Conservation (phyloP, 2,329 filamentous ascomycete species). For the Thermomyces lanuginosus region DNA sequence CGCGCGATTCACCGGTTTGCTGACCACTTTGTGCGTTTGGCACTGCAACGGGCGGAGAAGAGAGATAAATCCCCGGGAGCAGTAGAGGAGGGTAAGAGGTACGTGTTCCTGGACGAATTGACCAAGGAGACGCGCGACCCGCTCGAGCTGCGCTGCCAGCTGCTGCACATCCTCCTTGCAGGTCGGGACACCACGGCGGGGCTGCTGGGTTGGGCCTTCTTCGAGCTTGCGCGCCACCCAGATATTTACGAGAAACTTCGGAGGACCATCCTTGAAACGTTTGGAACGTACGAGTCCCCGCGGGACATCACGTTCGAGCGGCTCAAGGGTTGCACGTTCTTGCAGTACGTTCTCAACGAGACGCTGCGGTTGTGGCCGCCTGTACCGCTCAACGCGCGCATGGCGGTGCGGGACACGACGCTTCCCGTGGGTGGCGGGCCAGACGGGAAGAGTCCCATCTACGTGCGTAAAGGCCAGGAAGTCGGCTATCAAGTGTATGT, state of each 20-base stretch:
- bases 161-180: slow-evolving; percentile 36
- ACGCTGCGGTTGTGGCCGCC: slow-evolving; percentile 13
- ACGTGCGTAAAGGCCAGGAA: slow-evolving; percentile 13
- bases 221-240: slow-evolving; percentile 21
- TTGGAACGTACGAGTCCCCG: not conserved
- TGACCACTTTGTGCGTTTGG: slow-evolving; percentile 12
- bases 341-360: slow-evolving; percentile 1
- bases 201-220: slow-evolving; percentile 21
- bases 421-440: slow-evolving; percentile 37
- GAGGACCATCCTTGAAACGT: not conserved
- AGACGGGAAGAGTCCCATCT: slow-evolving; percentile 21
- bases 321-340: not conserved
- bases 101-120: slow-evolving; percentile 35
- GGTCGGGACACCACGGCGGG: slow-evolving; percentile 36
- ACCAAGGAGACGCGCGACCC: slow-evolving; percentile 30
- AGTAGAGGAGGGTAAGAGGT: no score
- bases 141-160: slow-evolving; percentile 31
- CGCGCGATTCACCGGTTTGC: slow-evolving; percentile 4
- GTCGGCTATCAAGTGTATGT: slow-evolving; percentile 23
- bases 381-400: slow-evolving; percentile 19
- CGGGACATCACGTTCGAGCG: not conserved
- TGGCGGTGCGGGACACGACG: slow-evolving; percentile 11
- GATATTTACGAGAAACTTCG: slow-evolving; percentile 3
- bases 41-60: slow-evolving; percentile 23
- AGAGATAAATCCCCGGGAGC: slow-evolving; percentile 2